phyloP scores from a whole-genome alignment of 2,329 filamentous ascomycete species.

The Fusarium liriodendri region DNA sequence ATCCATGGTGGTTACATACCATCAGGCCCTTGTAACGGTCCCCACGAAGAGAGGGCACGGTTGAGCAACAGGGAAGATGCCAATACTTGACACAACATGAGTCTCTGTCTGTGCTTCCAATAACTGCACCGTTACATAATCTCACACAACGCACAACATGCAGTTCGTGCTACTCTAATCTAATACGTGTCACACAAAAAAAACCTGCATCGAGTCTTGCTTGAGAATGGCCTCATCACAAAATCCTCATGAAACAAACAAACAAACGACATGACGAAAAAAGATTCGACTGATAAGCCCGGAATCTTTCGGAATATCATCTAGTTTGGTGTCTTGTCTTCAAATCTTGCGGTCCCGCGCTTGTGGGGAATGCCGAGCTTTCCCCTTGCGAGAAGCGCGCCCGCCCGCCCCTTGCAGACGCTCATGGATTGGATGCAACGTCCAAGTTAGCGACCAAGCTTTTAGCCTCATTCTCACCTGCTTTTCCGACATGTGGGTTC shows the following conservation, averaged over 20 bases:
- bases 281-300: not conserved
- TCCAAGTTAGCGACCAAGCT: not conserved
- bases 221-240: not conserved
- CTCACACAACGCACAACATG: conserved; percentile 1
- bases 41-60: not conserved
- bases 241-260: not conserved
- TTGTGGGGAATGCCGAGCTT: conserved; percentile 37
- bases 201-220: not conserved
- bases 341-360: not conserved
- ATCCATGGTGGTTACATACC: not conserved
- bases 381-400: conserved; percentile 16
- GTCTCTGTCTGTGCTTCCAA: not conserved
- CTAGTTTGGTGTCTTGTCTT: not conserved
- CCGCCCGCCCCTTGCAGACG: not conserved
- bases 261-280: not conserved
- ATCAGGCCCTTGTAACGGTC: not conserved
- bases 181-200: not conserved
- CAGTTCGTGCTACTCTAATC: conserved; percentile 8
- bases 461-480: not conserved
- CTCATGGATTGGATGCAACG: not conserved
- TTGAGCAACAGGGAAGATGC: not conserved
- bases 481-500: not conserved
- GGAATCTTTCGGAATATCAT: conserved; percentile 37
- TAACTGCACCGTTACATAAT: conserved; percentile 23
- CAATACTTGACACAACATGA: not conserved